These are phyloP conservation scores for Penicillium expansum DNA, from an alignment of 2,329 filamentous ascomycete genomes.

Conservation along the genomic window DNA sequence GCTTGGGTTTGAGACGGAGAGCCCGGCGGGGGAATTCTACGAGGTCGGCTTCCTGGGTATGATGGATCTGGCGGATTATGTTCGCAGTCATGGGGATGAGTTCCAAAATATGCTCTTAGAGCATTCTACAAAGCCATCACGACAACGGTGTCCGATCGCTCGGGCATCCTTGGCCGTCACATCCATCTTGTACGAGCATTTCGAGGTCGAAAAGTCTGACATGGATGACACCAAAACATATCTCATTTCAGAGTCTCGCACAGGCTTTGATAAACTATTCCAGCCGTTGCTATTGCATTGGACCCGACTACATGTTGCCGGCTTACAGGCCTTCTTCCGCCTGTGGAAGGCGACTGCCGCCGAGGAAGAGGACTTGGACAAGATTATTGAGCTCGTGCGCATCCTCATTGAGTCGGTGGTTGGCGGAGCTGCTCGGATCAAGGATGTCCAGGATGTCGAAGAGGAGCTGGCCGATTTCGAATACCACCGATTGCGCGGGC, in stretches of 20 bases:
- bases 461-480: slow-evolving; percentile 85
- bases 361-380: slow-evolving; percentile 81
- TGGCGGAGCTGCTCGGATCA: slow-evolving; percentile 74
- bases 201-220: slow-evolving; percentile 84
- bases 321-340: slow-evolving; percentile 81
- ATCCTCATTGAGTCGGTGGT: slow-evolving; percentile 89
- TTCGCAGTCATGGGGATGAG: slow-evolving; percentile 83
- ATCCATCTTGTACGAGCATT: slow-evolving; percentile 87
- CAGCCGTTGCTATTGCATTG: slow-evolving; percentile 86
- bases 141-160: slow-evolving; percentile 80
- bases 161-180: slow-evolving; percentile 84
- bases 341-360: slow-evolving; percentile 91
- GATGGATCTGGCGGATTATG: slow-evolving; percentile 96
- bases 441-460: slow-evolving; percentile 82
- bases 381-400: slow-evolving; percentile 84
- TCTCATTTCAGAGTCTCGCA: slow-evolving; percentile 68
- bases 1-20: slow-evolving; percentile 88
- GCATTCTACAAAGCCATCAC: slow-evolving; percentile 69
- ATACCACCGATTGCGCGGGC: slow-evolving; percentile 69
- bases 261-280: slow-evolving; percentile 82
- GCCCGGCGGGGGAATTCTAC: slow-evolving; percentile 80
- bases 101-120: slow-evolving; percentile 92
- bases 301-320: slow-evolving; percentile 83
- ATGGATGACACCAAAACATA: slow-evolving; percentile 75
- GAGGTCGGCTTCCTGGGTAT: slow-evolving; percentile 85